Evolutionary conservation across 495 filamentous ascomycete genomes (phyloP).

Genomic region (Penicillium tannophilum): DNA sequence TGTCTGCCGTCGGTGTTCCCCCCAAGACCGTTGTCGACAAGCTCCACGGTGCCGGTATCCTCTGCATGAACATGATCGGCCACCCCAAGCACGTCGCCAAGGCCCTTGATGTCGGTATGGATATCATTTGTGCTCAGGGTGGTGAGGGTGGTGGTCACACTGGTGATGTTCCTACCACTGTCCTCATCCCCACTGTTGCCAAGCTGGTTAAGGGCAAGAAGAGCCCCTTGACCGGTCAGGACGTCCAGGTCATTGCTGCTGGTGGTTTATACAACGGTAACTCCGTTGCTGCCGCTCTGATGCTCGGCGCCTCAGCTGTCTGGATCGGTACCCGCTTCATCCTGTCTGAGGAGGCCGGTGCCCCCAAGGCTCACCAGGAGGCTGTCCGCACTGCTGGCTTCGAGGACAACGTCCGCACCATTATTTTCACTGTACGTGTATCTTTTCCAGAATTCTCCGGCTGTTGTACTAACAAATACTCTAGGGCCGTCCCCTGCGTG

Average conservation of each 20-base stretch:
- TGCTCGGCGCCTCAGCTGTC: constrained; percentile 89
- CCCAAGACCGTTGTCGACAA: constrained; percentile 85
- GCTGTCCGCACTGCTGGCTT: constrained; percentile 89
- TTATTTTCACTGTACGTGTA: constrained; percentile 84
- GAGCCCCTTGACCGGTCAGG: constrained; percentile 81
- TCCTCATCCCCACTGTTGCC: constrained; percentile 89
- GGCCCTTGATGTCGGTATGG: constrained; percentile 82
- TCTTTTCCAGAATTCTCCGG: not conserved
- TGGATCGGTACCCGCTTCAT: constrained; percentile 98
- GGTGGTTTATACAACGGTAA: constrained; percentile 95
- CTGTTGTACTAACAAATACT: constrained; percentile 22
- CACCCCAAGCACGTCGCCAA: constrained; percentile 99
- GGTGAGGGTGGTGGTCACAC: constrained; percentile 93
- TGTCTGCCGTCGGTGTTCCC: constrained; percentile 93
- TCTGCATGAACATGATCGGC: constrained; percentile 99
- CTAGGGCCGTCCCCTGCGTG: constrained; percentile 85
- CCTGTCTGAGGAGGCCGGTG: constrained; percentile 89
- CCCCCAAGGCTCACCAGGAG: constrained; percentile 93
- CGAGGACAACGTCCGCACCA: constrained; percentile 92
- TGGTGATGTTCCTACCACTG: constrained; percentile 83
- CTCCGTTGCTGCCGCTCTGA: constrained; percentile 83
- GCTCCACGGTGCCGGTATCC: constrained; percentile 81
- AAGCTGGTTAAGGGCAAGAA: constrained; percentile 78
- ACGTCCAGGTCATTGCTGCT: constrained; percentile 89
- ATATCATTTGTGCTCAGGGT: constrained; percentile 93